Evolutionary conservation across 345 rosid species (phyloP).

Genomic region (Salix dunnii): DNA sequence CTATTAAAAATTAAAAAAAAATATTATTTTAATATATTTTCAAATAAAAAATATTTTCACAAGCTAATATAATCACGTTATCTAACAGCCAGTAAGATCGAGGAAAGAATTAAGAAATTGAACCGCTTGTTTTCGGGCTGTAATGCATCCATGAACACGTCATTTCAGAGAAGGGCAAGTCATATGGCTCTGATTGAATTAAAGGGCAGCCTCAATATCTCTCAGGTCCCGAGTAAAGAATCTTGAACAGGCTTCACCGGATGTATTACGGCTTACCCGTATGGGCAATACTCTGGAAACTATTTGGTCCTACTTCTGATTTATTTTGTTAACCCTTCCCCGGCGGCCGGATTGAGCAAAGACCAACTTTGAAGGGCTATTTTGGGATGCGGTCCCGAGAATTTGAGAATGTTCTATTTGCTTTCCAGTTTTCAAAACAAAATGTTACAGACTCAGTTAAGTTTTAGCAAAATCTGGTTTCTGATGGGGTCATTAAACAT

Average conservation of each 20-base stretch:
- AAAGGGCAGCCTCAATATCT: background rate
- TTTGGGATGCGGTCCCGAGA: background rate
- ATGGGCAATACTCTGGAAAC: too few species aligned
- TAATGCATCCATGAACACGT: too few species aligned
- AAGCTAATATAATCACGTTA: too few species aligned
- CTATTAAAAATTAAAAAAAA: too few species aligned
- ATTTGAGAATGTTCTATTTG: background rate
- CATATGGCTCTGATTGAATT: background rate
- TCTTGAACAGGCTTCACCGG: background rate
- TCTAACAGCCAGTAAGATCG: background rate
- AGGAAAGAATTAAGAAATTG: background rate
- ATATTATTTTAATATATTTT: too few species aligned
- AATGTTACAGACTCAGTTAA: background rate
- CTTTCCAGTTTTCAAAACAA: background rate
- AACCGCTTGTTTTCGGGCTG: background rate
- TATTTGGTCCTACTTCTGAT: too few species aligned
- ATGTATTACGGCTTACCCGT: background rate
- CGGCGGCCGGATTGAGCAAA: too few species aligned
- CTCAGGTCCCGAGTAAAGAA: background rate
- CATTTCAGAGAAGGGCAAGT: background rate
- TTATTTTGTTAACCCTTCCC: too few species aligned
- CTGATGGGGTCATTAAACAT: background rate
- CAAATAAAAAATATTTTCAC: too few species aligned
- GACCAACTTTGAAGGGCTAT: background rate
- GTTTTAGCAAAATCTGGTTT: background rate